Evolutionary conservation across 768 basidiomycete genomes (phyloP), one percentile per base, ranked within the genome.

Genomic region (Pleurotus tuoliensis): DNA sequence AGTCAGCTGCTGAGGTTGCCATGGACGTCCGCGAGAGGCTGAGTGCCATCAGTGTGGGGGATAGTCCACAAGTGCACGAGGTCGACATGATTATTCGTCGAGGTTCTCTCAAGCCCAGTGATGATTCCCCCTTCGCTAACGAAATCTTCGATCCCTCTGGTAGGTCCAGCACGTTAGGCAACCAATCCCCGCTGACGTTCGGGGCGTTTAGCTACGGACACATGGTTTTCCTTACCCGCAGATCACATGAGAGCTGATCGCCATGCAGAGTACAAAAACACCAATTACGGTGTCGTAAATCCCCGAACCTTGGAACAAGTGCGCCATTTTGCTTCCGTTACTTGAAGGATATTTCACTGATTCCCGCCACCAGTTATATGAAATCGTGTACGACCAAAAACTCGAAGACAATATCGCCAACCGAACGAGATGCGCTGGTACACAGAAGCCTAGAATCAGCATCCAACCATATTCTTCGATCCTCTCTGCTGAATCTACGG

Each of bases 211-310:
- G 77, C 73, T 37, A 80, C 73, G 11, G 70, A 77, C 56, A 60
- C 65, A 6, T 66, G 75, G 68, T 82, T 70, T 62, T 61, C 67
- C 5, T 62, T 78, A 18, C 64, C 71, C 12, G 69, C 72, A 15
- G 71, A 72, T 49, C 65, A 62, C 12, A 61, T 69, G 27, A 71
- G 79, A 13, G 67, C 71, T 27, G 57, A 63, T 37, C 65, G 75
- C 6, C 65, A 76, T 3, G 65, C 66, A 30, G 82, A 82, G 56
- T 80, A 81, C 56, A 72, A 73, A 59, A 66, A 64, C 44, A 80
- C 82, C 7, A 82, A 83, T 64, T 82, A 83, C 61, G 75, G 81
- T 5, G 78, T 82, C 18, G 76, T 82, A 4, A 82, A 80, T 61
- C 74, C 77, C 39, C 62, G 66, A 15, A 82, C 79, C 15, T 64